These are phyloP conservation scores for Flagelloscypha sp. DNA, from an alignment of 768 basidiomycete species.

Conservation along the genomic window DNA sequence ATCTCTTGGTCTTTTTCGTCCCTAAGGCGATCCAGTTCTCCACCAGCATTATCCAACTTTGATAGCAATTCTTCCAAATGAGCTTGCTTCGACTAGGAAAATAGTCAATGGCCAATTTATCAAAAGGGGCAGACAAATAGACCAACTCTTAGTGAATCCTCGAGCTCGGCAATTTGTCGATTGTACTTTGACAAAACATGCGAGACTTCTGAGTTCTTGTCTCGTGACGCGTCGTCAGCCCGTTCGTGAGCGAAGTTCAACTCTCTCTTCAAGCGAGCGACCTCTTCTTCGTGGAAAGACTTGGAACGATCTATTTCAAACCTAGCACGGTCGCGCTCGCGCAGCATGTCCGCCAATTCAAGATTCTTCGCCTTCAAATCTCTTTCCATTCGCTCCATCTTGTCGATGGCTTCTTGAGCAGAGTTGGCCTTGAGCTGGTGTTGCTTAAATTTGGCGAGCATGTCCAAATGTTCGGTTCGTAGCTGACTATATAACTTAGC, in stretches of 20 bases:
- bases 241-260: conserved; percentile 93
- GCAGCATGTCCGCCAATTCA: conserved; percentile 97
- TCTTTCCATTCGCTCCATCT: conserved; percentile 98
- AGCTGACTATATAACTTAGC: conserved; percentile 98
- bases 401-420: conserved; percentile 94
- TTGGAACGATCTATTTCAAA: conserved; percentile 94
- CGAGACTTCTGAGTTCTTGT: conserved; percentile 91
- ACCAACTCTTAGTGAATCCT: conserved; percentile 84
- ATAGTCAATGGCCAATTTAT: conserved; percentile 1
- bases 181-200: conserved; percentile 87
- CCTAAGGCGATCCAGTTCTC: conserved; percentile 71
- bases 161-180: conserved; percentile 91
- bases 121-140: background rate
- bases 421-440: conserved; percentile 97
- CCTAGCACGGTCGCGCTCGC: conserved; percentile 91
- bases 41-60: conserved; percentile 68
- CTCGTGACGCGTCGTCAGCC: conserved; percentile 87
- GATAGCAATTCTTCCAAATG: conserved; percentile 89
- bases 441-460: conserved; percentile 94
- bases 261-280: conserved; percentile 87
- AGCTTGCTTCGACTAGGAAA: conserved; percentile 77
- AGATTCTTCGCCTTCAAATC: conserved; percentile 98
- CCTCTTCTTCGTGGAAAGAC: conserved; percentile 89
- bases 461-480: conserved; percentile 93
- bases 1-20: conserved; percentile 99